These are phyloP conservation scores for Bipolaris cookei DNA, from an alignment of 2,329 filamentous ascomycete species.

Conservation along the genomic window DNA sequence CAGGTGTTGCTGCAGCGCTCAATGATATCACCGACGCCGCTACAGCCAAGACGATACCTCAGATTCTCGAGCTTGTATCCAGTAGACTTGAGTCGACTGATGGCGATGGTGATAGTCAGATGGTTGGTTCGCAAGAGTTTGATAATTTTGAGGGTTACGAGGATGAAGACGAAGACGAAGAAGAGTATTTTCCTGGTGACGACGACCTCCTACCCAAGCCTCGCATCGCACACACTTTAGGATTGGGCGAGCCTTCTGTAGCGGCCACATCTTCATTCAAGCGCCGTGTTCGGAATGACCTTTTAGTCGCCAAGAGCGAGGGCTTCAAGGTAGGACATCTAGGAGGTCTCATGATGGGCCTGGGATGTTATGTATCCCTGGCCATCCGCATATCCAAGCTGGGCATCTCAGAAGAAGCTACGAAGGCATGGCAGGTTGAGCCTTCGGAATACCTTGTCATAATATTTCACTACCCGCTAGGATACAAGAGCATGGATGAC, in stretches of 20 bases:
- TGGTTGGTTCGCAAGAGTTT: slow-evolving; percentile 49
- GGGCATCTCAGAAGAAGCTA: slow-evolving; percentile 73
- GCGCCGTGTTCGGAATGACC: slow-evolving; percentile 63
- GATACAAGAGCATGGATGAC: slow-evolving; percentile 66
- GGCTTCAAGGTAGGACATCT: slow-evolving; percentile 75
- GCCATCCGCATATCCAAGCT: slow-evolving; percentile 74
- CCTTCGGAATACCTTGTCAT: slow-evolving; percentile 73
- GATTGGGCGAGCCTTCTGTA: slow-evolving; percentile 15
- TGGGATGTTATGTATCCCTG: slow-evolving; percentile 64
- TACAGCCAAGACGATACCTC: slow-evolving; percentile 55
- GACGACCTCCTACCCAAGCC: slow-evolving; percentile 48
- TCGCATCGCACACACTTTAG: slow-evolving; percentile 9
- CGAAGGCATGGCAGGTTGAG: slow-evolving; percentile 77
- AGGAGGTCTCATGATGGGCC: slow-evolving; percentile 57
- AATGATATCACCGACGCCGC: slow-evolving; percentile 53
- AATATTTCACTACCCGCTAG: slow-evolving; percentile 68
- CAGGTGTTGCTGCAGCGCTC: slow-evolving; percentile 53
- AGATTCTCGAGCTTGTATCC: slow-evolving; percentile 58
- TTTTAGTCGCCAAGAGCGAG: slow-evolving; percentile 64
- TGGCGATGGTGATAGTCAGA: slow-evolving; percentile 52
- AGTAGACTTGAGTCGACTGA: slow-evolving; percentile 44
- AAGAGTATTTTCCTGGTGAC: slow-evolving; percentile 48
- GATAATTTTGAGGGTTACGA: slow-evolving; percentile 33
- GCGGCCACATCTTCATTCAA: slow-evolving; percentile 35
- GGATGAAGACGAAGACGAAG: slow-evolving; percentile 43